Conservation (phyloP, 1,139 yeast species). For the Candida frijolesensis region DNA sequence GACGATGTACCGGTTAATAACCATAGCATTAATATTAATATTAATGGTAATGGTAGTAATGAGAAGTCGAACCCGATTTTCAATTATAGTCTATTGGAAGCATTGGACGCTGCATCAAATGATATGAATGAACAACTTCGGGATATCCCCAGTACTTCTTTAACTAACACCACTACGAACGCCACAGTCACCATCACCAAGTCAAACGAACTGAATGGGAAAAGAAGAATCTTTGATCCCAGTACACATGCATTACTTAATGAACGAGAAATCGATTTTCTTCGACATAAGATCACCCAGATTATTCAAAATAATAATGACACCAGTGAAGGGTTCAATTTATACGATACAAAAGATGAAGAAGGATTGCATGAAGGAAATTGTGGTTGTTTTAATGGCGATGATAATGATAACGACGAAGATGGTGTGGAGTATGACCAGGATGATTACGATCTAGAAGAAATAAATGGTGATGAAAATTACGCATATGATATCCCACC, state of each 20-base stretch:
- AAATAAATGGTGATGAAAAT: conserved; percentile 26
- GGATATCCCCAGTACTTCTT: neutral
- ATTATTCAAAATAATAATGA: conserved; percentile 20
- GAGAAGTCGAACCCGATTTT: conserved; percentile 25
- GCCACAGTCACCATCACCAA: conserved; percentile 4
- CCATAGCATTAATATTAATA: too few species aligned
- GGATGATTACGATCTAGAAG: conserved; percentile 44
- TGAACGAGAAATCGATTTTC: conserved; percentile 35
- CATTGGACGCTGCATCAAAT: conserved; percentile 29
- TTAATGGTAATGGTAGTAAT: neutral
- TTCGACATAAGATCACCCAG: conserved; percentile 31
- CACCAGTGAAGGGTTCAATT: conserved; percentile 32
- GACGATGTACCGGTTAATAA: conserved; percentile 10
- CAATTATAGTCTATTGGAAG: conserved; percentile 34
- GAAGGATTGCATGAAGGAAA: conserved; percentile 41
- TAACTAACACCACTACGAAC: neutral
- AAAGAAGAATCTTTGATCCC: conserved; percentile 9
- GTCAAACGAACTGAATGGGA: neutral
- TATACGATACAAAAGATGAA: conserved; percentile 46
- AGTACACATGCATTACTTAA: conserved; percentile 23
- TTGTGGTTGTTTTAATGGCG: conserved; percentile 19
- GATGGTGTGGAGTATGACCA: conserved; percentile 22
- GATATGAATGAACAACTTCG: conserved; percentile 14
- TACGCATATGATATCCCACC: conserved; percentile 19
- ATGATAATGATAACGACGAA: conserved; percentile 17